Evolutionary conservation across 1,139 yeast species (phyloP).

Genomic region (Protomyces lactucae-debilis): DNA sequence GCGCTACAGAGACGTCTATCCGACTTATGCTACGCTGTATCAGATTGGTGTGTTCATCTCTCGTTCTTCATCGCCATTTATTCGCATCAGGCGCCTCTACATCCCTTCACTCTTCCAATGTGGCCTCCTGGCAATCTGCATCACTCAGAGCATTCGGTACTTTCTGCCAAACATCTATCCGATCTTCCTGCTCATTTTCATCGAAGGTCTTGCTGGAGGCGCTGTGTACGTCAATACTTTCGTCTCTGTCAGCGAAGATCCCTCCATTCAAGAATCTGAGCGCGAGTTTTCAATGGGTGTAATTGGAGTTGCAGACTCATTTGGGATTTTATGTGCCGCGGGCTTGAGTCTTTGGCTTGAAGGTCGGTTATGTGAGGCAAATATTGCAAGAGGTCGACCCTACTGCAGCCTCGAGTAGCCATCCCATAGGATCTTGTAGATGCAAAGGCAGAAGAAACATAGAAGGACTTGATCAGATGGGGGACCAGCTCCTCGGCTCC

Average conservation of each 20-base stretch:
- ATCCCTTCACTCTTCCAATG: constrained; percentile 62
- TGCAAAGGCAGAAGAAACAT: too few species aligned
- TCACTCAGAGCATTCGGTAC: constrained; percentile 59
- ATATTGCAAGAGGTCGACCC: constrained; percentile 45
- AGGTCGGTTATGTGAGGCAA: constrained; percentile 63
- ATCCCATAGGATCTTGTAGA: not conserved
- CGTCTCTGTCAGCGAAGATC: constrained; percentile 61
- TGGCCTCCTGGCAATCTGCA: constrained; percentile 55
- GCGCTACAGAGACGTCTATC: constrained; percentile 78
- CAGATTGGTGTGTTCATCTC: constrained; percentile 91
- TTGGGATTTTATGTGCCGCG: constrained; percentile 82
- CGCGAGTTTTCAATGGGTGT: constrained; percentile 89
- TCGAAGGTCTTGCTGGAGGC: constrained; percentile 86
- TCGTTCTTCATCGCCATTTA: constrained; percentile 67
- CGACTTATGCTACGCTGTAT: constrained; percentile 85
- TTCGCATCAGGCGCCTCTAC: constrained; percentile 57
- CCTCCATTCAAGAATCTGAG: constrained; percentile 47
- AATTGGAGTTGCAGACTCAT: constrained; percentile 87
- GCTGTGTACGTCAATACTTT: constrained; percentile 85
- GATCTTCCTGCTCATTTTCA: constrained; percentile 60
- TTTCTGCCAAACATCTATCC: constrained; percentile 63
- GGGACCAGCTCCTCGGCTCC: too few species aligned
- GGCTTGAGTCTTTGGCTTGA: constrained; percentile 69
- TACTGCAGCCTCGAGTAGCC: constrained; percentile 38
- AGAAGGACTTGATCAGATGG: too few species aligned